phyloP scores from a whole-genome alignment of 2,329 filamentous ascomycete genomes.

The Arthrinium phaeospermum region DNA sequence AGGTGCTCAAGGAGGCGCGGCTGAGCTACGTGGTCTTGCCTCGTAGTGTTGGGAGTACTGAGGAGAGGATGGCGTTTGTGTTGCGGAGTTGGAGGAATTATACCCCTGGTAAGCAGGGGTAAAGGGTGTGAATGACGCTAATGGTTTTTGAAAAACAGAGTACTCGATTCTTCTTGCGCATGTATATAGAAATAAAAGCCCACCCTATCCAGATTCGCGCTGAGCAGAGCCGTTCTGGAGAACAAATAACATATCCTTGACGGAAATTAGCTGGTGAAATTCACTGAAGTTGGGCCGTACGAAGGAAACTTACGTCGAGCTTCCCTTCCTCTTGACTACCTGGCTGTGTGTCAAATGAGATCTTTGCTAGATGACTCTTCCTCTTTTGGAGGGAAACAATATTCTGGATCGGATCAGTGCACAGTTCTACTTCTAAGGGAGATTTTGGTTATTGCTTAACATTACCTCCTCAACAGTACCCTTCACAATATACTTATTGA shows the following conservation, averaged over 20 bases:
- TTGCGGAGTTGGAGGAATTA: neutral
- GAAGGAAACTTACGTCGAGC: neutral
- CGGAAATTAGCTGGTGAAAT: neutral
- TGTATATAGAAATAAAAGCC: too few relatives aligned
- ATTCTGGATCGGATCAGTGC: neutral
- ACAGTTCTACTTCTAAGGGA: too few relatives aligned
- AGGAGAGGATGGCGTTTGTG: slow-evolving; percentile 1
- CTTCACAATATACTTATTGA: slow-evolving; percentile 18
- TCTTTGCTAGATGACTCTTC: slow-evolving; percentile 3
- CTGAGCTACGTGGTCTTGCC: neutral
- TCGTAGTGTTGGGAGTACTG: neutral
- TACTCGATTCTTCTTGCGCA: too few relatives aligned
- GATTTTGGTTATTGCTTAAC: too few relatives aligned
- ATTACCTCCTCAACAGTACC: slow-evolving; percentile 21
- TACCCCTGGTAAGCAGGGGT: too few relatives aligned
- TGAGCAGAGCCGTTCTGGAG: neutral
- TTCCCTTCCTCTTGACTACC: neutral
- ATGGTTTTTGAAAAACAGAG: too few relatives aligned
- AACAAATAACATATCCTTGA: neutral
- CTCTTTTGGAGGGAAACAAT: neutral
- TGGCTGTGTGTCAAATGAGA: neutral
- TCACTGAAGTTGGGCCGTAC: too few relatives aligned
- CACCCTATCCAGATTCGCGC: too few relatives aligned
- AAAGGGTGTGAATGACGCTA: too few relatives aligned
- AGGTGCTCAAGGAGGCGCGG: slow-evolving; percentile 22